Evolutionary conservation across 139 green algal species (phyloP).

Genomic region (Nannochloris sp.): DNA sequence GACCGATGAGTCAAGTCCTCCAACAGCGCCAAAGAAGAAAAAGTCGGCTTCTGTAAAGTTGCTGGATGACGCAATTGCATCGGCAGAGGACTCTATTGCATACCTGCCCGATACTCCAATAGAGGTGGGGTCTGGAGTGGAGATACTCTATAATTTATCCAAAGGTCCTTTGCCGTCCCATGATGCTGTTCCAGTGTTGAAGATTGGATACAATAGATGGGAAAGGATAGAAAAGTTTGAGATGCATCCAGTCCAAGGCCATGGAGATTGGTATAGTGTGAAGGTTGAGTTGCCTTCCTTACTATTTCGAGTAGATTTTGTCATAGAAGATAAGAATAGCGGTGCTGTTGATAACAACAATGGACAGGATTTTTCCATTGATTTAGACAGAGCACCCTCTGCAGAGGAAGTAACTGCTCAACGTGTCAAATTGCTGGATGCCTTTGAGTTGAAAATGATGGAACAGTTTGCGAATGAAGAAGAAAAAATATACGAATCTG

Average conservation of each 20-base stretch:
- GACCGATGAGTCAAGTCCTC: conserved; percentile 1
- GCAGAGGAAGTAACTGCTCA: conserved; percentile 54
- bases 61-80: conserved; percentile 21
- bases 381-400: conserved; percentile 41
- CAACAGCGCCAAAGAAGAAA: neutral
- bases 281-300: conserved; percentile 34
- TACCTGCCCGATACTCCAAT: conserved; percentile 23
- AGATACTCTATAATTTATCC: conserved; percentile 61
- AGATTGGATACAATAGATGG: conserved; percentile 75
- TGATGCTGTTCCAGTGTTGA: conserved; percentile 36
- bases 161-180: conserved; percentile 37
- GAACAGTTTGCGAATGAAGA: conserved; percentile 44
- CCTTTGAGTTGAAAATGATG: conserved; percentile 32
- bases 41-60: neutral
- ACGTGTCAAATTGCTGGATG: conserved; percentile 25
- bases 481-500: conserved; percentile 36
- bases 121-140: conserved; percentile 18
- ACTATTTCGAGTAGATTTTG: conserved; percentile 67
- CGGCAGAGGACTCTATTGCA: conserved; percentile 24
- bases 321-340: conserved; percentile 50
- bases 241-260: conserved; percentile 35
- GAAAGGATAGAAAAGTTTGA: conserved; percentile 44
- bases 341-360: conserved; percentile 67
- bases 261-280: conserved; percentile 19
- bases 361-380: conserved; percentile 50